phyloP scores from a whole-genome alignment of 345 rosid species.

The Turnera subulata region DNA sequence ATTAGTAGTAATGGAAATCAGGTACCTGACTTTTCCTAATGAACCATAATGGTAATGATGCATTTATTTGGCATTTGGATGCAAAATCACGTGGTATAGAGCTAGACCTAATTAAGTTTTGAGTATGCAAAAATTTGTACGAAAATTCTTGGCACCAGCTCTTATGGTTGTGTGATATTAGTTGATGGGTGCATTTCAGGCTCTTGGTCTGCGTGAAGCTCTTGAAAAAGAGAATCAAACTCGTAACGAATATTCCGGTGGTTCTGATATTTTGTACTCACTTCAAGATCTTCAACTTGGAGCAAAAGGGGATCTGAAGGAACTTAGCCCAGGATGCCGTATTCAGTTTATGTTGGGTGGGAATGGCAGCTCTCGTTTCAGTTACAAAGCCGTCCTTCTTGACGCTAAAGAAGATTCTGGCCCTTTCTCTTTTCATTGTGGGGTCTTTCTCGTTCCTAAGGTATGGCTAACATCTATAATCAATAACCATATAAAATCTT shows the following conservation, averaged over 20 bases:
- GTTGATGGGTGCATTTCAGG: conserved; percentile 41
- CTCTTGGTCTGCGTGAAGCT: conserved; percentile 64
- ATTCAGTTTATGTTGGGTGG: conserved; percentile 56
- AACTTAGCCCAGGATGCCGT: conserved; percentile 55
- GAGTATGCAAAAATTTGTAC: not conserved
- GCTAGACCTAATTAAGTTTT: too few species aligned
- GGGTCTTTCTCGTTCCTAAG: conserved; percentile 90
- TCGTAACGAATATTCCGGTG: conserved; percentile 57
- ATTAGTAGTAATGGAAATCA: conserved; percentile 42
- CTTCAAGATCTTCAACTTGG: conserved; percentile 76
- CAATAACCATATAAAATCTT: too few species aligned
- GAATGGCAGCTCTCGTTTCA: conserved; percentile 48
- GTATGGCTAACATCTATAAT: conserved; percentile 23
- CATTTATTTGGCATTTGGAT: too few species aligned
- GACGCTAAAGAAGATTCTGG: conserved; percentile 54
- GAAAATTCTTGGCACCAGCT: conserved; percentile 1
- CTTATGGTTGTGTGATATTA: conserved; percentile 15
- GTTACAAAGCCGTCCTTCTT: conserved; percentile 68
- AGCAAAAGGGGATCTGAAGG: conserved; percentile 53
- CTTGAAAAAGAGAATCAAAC: conserved; percentile 65
- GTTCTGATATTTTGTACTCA: conserved; percentile 61
- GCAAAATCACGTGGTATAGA: too few species aligned
- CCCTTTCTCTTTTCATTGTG: conserved; percentile 58
- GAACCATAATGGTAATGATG: too few species aligned
- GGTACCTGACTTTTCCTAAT: too few species aligned